Base-by-base conservation (phyloP, 225 moss, liverwort and hornwort species). In the Sphagnum tenellum region DNA sequence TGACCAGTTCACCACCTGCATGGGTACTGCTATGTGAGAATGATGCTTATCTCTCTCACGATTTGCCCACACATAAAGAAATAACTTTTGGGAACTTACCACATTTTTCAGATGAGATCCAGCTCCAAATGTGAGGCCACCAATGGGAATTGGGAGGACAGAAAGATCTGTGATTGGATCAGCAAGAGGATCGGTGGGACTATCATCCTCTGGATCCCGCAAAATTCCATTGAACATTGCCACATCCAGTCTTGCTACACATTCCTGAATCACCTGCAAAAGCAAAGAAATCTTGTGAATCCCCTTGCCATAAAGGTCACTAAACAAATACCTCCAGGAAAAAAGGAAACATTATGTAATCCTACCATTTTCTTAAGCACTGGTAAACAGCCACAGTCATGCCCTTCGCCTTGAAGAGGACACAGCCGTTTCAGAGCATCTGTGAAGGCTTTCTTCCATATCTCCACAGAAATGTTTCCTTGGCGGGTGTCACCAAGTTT, bases 221-320 rank as follows among this genome's bases (percentile, higher is more conserved):
- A 98, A 69, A 47, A 98, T 89, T 63, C 88, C 96, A 84, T 98
- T 98, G 77, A 98, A 98, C 83, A 98, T 90, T 10, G 96, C 92
- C 49, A 98, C 93, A 70, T 98, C 96, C 60, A 98, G 83, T 66
- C 92, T 85, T 59, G 78, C 81, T 66, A 90, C 90, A 76, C 93
- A 90, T 59, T 87, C 88, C 75, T 93, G 92, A 65, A 98, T 85
- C 50, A 92, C 88, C 96, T 98, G 87, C 72, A 76, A 3, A 29
- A 29, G 29, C 29, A 29, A 29, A 29, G 29, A 29, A 29, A 29
- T 29, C 29, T 29, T 29, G 29, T 29, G 29, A 29, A 29, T 29
- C 29, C 29, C 29, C 29, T 29, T 29, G 29, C 29, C 29, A 29
- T 29, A 29, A 29, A 29, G 1, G 29, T 29, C 29, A 29, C 29